Evolutionary conservation across 176 grass and related monocot genomes (phyloP).

Genomic region (Phyllostachys edulis): DNA sequence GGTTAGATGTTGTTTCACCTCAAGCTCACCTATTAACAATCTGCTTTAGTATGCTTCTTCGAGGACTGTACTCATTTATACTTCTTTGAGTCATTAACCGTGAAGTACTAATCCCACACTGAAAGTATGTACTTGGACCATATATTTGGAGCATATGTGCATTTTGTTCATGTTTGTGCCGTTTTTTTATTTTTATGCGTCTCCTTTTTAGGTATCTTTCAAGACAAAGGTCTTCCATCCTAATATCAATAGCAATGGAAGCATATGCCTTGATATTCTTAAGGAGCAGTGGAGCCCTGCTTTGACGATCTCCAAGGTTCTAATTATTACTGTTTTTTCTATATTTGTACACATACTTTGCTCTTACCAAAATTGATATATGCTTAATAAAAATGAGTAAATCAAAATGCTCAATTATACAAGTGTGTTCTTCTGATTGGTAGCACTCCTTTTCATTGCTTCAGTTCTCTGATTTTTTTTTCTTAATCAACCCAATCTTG

Average conservation of each 20-base stretch:
- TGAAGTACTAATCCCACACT: neutral
- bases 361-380: neutral
- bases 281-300: slow-evolving; percentile 69
- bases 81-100: neutral
- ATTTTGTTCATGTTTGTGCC: neutral
- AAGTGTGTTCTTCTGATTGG: neutral
- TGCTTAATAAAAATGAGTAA: neutral
- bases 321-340: neutral
- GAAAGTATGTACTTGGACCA: neutral
- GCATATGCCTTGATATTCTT: slow-evolving; percentile 66
- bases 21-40: neutral
- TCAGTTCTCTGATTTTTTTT: neutral
- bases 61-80: neutral
- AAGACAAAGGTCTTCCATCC: slow-evolving; percentile 68
- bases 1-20: neutral
- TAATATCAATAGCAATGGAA: slow-evolving; percentile 68
- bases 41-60: neutral
- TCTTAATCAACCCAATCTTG: neutral
- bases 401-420: neutral
- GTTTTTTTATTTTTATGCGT: slow-evolving; percentile 16
- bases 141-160: neutral
- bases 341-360: neutral
- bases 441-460: neutral
- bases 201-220: slow-evolving; percentile 51
- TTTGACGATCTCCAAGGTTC: slow-evolving; percentile 62